A percentile compares a stretch with the other conserved stretches of the same genome.
These are phyloP conservation scores for Helminthosporium solani DNA, from an alignment of 2,329 filamentous ascomycete species.

Conservation along the genomic window DNA sequence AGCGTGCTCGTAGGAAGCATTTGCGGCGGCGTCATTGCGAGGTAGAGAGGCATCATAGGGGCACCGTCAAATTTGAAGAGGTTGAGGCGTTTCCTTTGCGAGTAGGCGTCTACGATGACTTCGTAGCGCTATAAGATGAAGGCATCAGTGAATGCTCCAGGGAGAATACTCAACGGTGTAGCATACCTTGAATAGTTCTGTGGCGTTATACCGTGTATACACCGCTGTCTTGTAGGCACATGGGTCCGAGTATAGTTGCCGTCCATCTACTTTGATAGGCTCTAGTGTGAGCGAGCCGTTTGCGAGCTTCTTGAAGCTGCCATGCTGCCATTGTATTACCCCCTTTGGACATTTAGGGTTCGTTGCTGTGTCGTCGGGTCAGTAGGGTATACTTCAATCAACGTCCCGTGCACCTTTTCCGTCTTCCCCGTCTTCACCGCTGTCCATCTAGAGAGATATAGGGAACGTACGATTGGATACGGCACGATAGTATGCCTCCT, in stretches of 20 bases:
- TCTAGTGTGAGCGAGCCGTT: slow-evolving; percentile 61
- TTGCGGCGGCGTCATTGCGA: slow-evolving; percentile 61
- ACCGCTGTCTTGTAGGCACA: slow-evolving; percentile 57
- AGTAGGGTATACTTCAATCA: slow-evolving; percentile 12
- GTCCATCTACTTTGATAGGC: slow-evolving; percentile 66
- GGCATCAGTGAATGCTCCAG: no score
- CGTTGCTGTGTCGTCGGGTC: slow-evolving; percentile 48
- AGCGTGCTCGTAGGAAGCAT: slow-evolving; percentile 70
- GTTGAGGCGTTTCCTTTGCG: slow-evolving; percentile 63
- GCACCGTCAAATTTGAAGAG: slow-evolving; percentile 64
- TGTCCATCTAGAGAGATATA: neutral
- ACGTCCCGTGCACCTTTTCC: neutral
- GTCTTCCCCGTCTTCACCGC: neutral
- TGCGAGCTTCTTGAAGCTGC: slow-evolving; percentile 56
- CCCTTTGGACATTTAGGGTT: slow-evolving; percentile 62
- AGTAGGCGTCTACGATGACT: slow-evolving; percentile 59
- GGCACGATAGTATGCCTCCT: slow-evolving; percentile 69
- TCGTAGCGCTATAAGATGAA: no score
- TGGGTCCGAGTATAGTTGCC: slow-evolving; percentile 66
- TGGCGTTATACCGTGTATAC: slow-evolving; percentile 68
- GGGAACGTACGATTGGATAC: slow-evolving; percentile 64
- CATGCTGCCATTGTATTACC: slow-evolving; percentile 74
- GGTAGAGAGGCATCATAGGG: slow-evolving; percentile 67
- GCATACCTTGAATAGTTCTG: slow-evolving; percentile 61
- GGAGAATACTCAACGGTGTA: neutral